Percentiles rank a stretch among this genome's conserved stretches.
Evolutionary conservation across 2,329 filamentous ascomycete species (phyloP).

Genomic region (Herpotrichia juniperi): DNA sequence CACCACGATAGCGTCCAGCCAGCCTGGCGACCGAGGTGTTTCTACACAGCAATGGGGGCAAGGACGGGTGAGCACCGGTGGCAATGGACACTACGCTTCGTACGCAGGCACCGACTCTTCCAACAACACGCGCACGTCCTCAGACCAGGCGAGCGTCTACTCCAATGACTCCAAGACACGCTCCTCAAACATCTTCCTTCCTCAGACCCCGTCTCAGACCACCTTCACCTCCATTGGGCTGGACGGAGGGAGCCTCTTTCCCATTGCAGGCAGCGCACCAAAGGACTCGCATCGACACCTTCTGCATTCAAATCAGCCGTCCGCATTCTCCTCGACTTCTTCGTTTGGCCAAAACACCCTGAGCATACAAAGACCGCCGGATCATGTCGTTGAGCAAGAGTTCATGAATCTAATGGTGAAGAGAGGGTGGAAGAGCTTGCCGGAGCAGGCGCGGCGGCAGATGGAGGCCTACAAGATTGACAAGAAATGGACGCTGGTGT

Average conservation of each 20-base stretch:
- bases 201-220: slow-evolving; percentile 65
- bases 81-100: slow-evolving; percentile 25
- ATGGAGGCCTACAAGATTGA: slow-evolving; percentile 94
- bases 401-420: slow-evolving; percentile 96
- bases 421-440: slow-evolving; percentile 94
- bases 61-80: slow-evolving; percentile 27
- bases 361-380: slow-evolving; percentile 73
- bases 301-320: slow-evolving; percentile 50
- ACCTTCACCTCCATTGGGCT: slow-evolving; percentile 53
- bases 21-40: slow-evolving; percentile 67
- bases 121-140: slow-evolving; percentile 61
- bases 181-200: slow-evolving; percentile 52
- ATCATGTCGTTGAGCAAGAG: slow-evolving; percentile 85
- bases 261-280: slow-evolving; percentile 45
- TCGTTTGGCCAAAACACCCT: slow-evolving; percentile 61
- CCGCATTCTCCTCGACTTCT: slow-evolving; percentile 55
- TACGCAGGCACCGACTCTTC: slow-evolving; percentile 49
- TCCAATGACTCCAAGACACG: slow-evolving; percentile 66
- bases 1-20: slow-evolving; percentile 72
- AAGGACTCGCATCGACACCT: slow-evolving; percentile 51
- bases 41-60: slow-evolving; percentile 79
- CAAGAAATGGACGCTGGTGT: slow-evolving; percentile 97
- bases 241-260: slow-evolving; percentile 46
- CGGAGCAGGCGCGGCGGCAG: slow-evolving; percentile 90
- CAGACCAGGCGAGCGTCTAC: slow-evolving; percentile 70